Percentiles rank a stretch among this genome's conserved stretches.
These are phyloP conservation scores for Calonectria pseudoreteaudii DNA, from an alignment of 2,329 filamentous ascomycete genomes.

Conservation along the genomic window DNA sequence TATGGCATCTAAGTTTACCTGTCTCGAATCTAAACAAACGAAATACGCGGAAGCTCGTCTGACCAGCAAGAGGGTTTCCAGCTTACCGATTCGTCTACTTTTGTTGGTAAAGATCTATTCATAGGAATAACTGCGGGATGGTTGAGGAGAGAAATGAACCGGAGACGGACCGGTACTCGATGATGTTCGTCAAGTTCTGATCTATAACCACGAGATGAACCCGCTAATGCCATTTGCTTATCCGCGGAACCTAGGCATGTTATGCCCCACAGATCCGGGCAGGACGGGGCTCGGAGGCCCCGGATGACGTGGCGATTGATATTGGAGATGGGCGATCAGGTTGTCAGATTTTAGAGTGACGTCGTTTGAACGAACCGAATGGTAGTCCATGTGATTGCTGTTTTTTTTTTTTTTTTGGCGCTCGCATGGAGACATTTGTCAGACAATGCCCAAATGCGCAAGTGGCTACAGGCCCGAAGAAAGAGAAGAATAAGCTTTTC, in stretches of 20 bases:
- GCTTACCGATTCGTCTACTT: neutral
- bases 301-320: neutral
- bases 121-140: too few relatives aligned
- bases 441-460: neutral
- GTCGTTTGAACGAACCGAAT: neutral
- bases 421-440: neutral
- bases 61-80: neutral
- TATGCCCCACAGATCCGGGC: neutral
- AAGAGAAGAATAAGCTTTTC: neutral
- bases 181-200: neutral
- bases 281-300: neutral
- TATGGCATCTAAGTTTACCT: neutral
- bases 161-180: neutral
- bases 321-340: neutral
- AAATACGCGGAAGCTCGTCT: neutral
- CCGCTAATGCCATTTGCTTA: neutral
- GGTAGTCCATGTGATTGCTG: neutral
- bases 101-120: too few relatives aligned
- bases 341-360: neutral
- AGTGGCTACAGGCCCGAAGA: neutral
- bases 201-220: neutral
- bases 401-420: too few relatives aligned
- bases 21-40: neutral
- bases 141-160: neutral
- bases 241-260: conserved; percentile 4